phyloP scores from a whole-genome alignment of 129 eudicot genomes.

The Tagetes patula region DNA sequence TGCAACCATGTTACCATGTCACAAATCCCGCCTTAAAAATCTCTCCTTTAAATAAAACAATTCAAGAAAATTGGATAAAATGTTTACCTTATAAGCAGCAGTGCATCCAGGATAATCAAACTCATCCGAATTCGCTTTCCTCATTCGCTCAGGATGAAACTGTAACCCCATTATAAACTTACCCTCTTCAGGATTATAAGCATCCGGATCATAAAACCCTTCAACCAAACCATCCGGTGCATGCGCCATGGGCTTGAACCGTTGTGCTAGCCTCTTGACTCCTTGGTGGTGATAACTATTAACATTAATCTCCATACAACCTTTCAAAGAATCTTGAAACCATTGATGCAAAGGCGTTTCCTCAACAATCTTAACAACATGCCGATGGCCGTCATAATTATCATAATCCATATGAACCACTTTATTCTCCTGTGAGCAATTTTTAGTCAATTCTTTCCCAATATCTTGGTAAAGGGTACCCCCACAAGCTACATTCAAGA shows the following conservation, averaged over 20 bases:
- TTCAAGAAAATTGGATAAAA: background rate
- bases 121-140: constrained; percentile 54
- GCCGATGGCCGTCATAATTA: constrained; percentile 87
- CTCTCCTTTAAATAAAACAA: background rate
- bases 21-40: background rate
- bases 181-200: constrained; percentile 86
- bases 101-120: constrained; percentile 95
- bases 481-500: constrained; percentile 90
- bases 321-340: constrained; percentile 67
- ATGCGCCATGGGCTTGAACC: constrained; percentile 82
- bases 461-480: constrained; percentile 85
- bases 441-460: constrained; percentile 55
- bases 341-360: constrained; percentile 73
- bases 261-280: constrained; percentile 75
- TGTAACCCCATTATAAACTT: constrained; percentile 97
- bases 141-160: constrained; percentile 96
- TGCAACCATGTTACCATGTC: constrained; percentile 19
- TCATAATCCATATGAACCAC: constrained; percentile 83
- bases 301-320: constrained; percentile 57
- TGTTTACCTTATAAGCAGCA: constrained; percentile 74
- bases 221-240: constrained; percentile 89
- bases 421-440: constrained; percentile 30
- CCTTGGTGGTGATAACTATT: constrained; percentile 99
- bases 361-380: constrained; percentile 57
- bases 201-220: constrained; percentile 91